Evolutionary conservation across 306 rosid genomes (phyloP), one percentile per base, ranked within the genome.

Genomic region (Sphenostylis stenocarpa): DNA sequence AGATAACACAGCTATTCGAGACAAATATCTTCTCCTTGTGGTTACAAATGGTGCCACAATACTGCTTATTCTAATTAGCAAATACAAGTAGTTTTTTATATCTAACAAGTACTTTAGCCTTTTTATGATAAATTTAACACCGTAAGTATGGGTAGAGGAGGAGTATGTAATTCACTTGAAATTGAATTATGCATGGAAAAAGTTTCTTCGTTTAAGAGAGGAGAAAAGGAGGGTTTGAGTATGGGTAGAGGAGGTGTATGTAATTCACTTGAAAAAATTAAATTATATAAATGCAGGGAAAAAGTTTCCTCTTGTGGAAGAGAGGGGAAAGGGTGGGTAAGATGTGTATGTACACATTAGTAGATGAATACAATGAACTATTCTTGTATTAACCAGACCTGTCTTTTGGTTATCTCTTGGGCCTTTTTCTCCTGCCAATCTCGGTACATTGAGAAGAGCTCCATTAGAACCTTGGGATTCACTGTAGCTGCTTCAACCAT

Each of bases 361-460:
- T 4, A 20, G 70, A 58, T 34, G 43, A 52, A 69, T 39, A 8
- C 26, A 33, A 39, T 44, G 48, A 69, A 74, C 51, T 41, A 49
- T 19, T 70, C 2, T 36, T 75, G 43, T 15, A 53, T 65, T 51
- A 56, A 74, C 70, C 82, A 84, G 55, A 96, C 99, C 99, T 96
- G 98, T 24, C 84, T 87, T 72, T 82, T 84, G 91, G 86, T 89
- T 57, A 92, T 93, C 70, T 70, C 86, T 51, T 85, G 84, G 75
- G 85, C 86, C 67, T 82, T 92, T 39, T 83, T 85, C 67, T 90
- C 98, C 81, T 90, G 96, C 93, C 94, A 90, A 24, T 83, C 95
- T 23, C 85, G 87, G 83, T 96, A 89, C 80, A 89, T 84, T 17
- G 97, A 89, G 86, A 96, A 96, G 82, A 95, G 96, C 80, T 92